Evolutionary conservation across 768 basidiomycete genomes (phyloP), one percentile per base, ranked within the genome.

Genomic region (Galerina marginata): DNA sequence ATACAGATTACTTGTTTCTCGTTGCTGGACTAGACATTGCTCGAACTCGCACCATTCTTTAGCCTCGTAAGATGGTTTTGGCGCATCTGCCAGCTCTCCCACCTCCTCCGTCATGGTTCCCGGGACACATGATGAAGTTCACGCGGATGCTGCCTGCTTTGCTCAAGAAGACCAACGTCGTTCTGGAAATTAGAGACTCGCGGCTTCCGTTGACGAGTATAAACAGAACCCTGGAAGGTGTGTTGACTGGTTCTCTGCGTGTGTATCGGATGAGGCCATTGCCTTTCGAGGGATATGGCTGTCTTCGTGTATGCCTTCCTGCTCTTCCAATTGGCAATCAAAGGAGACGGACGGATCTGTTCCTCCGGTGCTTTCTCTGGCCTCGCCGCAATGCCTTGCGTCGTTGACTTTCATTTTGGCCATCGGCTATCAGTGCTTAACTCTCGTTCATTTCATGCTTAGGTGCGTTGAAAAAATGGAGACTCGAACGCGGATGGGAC

Each of bases 121-220:
- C 93, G 25, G 95, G 95, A 37, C 95, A 98, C 75, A 98, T 97
- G 95, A 89, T 87, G 75, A 86, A 88, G 68, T 96, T 96, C 72
- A 84, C 88, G 44, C 83, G 88, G 61, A 84, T 85, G 71, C 79
- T 97, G 44, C 92, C 94, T 16, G 77, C 83, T 16, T 78, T 95
- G 59, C 83, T 98, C 43, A 85, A 88, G 36, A 87, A 88, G 61
- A 93, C 93, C 37, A 91, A 95, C 69, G 87, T 99, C 56, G 92
- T 99, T 52, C 89, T 99, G 62, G 96, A 99, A 78, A 87, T 96
- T 29, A 84, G 96, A 69, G 96, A 99, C 77, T 87, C 95, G 11
- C 86, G 96, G 33, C 81, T 99, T 55, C 96, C 96, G 6, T 80
- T 99, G 63, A 96, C 96, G 20, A 95, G 93, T 66, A 92, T 99